Conservation (phyloP, 352 stramenopile species). For the Hyaloperonospora brassicae region DNA sequence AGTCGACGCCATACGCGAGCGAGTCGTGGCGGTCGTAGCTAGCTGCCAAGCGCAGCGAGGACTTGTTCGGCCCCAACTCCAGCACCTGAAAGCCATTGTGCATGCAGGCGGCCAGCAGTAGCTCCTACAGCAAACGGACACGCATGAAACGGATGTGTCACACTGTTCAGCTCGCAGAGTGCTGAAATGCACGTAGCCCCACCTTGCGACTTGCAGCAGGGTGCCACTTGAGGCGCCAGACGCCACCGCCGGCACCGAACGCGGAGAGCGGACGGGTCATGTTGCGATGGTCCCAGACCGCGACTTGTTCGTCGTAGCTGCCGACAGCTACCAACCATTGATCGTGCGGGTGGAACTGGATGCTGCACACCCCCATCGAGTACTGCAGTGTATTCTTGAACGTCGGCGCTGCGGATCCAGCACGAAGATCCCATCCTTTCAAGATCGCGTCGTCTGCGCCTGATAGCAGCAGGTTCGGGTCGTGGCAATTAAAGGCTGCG, state of each 20-base stretch:
- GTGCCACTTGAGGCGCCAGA: conserved; percentile 85
- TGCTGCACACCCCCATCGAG: conserved; percentile 79
- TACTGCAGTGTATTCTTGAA: conserved; percentile 24
- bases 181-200: not conserved
- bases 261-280: conserved; percentile 46
- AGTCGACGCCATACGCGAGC: conserved; percentile 82
- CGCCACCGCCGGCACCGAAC: conserved; percentile 50
- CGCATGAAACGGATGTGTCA: too few species aligned
- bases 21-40: conserved; percentile 61
- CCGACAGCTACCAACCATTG: conserved; percentile 60
- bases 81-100: conserved; percentile 83
- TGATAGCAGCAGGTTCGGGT: conserved; percentile 70
- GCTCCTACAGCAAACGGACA: conserved; percentile 29
- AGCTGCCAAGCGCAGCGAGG: conserved; percentile 16
- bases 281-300: conserved; percentile 64
- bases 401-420: conserved; percentile 10
- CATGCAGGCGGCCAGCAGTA: conserved; percentile 77
- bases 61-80: conserved; percentile 7
- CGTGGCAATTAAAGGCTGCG: conserved; percentile 67
- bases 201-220: conserved; percentile 41
- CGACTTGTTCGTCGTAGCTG: conserved; percentile 80
- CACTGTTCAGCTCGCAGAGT: too few species aligned
- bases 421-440: conserved; percentile 75
- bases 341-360: conserved; percentile 72
- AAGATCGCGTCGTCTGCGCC: conserved; percentile 69